Percentiles rank a stretch among this genome's conserved stretches.
phyloP scores from a whole-genome alignment of 345 rosid species.

The Lumnitzera racemosa region DNA sequence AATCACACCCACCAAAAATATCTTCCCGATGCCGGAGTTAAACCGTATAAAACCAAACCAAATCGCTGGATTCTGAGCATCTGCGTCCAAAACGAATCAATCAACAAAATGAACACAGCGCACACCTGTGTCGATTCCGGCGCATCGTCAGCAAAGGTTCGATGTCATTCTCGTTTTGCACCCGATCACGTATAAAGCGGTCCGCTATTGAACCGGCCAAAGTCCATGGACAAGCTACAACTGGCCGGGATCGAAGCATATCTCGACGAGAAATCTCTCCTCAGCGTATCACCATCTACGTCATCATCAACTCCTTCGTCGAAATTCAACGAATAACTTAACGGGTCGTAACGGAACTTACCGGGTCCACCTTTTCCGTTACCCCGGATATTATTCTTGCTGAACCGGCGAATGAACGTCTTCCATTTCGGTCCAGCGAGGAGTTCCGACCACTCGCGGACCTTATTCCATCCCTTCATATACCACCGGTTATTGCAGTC shows the following conservation, averaged over 20 bases:
- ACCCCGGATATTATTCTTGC: conserved; percentile 13
- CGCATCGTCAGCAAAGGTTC: too few species aligned
- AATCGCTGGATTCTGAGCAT: too few species aligned
- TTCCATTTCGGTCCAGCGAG: conserved; percentile 44
- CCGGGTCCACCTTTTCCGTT: conserved; percentile 14
- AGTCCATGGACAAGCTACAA: conserved; percentile 15
- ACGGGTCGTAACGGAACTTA: conserved; percentile 62
- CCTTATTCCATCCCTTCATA: conserved; percentile 19
- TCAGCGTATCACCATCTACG: conserved; percentile 12
- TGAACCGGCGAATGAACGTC: conserved; percentile 26
- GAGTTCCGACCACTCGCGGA: conserved; percentile 49
- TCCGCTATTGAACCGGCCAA: conserved; percentile 8
- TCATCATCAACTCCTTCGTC: conserved; percentile 49
- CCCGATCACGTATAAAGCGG: conserved; percentile 8
- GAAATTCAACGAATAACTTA: conserved; percentile 80
- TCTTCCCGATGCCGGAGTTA: too few species aligned
- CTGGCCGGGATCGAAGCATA: conserved; percentile 16
- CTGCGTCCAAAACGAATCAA: too few species aligned
- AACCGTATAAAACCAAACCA: too few species aligned
- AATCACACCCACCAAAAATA: too few species aligned
- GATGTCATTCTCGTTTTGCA: too few species aligned
- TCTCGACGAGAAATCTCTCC: conserved; percentile 20
- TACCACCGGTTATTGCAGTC: conserved; percentile 15
- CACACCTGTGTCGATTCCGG: too few species aligned
- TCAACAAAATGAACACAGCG: too few species aligned